Evolutionary conservation across 495 filamentous ascomycete species (phyloP).

Genomic region (Thermochaetoides thermophila): DNA sequence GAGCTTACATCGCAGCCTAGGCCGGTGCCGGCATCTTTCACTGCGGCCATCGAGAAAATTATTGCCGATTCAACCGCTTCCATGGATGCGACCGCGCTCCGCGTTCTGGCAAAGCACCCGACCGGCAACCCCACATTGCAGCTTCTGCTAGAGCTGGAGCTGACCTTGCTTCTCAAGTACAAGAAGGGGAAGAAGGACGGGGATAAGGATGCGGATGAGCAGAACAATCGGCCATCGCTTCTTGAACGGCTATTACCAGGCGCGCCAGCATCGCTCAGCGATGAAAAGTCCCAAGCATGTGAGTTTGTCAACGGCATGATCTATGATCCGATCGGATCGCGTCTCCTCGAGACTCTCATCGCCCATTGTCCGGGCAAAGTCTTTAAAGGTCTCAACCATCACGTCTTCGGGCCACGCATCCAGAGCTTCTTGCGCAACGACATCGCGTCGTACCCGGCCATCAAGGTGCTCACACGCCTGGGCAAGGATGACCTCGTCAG

Average conservation of each 20-base stretch:
- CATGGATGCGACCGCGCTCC: constrained; percentile 57
- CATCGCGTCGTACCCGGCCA: constrained; percentile 72
- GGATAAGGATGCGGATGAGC: constrained; percentile 14
- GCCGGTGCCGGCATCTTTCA: constrained; percentile 65
- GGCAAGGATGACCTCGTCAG: constrained; percentile 66
- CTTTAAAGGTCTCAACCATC: constrained; percentile 70
- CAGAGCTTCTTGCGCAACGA: constrained; percentile 70
- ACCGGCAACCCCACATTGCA: constrained; percentile 84
- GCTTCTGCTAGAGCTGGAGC: constrained; percentile 69
- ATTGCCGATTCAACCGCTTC: constrained; percentile 55
- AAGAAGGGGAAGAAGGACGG: constrained; percentile 31
- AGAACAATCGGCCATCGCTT: constrained; percentile 12
- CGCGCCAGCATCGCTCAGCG: constrained; percentile 28
- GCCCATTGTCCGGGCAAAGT: constrained; percentile 65
- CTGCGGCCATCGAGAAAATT: constrained; percentile 58
- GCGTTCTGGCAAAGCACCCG: constrained; percentile 70
- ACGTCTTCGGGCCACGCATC: constrained; percentile 61
- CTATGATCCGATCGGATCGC: constrained; percentile 79
- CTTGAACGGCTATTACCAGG: constrained; percentile 29
- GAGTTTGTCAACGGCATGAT: constrained; percentile 71
- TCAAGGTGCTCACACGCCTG: constrained; percentile 64
- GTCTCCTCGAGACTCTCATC: constrained; percentile 75
- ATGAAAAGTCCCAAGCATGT: constrained; percentile 26
- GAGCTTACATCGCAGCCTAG: constrained; percentile 27
- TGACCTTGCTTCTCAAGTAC: constrained; percentile 47